Evolutionary conservation across 2,329 filamentous ascomycete genomes (phyloP), one percentile per base, ranked within the genome.

Genomic region (Penicillium brevicompactum): DNA sequence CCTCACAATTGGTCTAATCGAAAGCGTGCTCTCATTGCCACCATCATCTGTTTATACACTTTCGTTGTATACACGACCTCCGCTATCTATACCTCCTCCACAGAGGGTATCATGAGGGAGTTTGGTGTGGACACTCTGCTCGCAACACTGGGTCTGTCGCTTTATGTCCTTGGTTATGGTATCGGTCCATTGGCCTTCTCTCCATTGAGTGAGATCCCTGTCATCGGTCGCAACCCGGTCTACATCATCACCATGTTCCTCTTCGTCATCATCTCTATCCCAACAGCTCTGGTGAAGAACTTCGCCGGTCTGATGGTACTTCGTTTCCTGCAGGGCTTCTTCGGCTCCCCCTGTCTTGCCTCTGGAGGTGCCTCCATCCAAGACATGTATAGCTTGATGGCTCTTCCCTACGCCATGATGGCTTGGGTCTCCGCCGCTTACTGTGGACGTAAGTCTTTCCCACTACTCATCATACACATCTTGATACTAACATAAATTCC

Each of bases 201-300:
- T 0, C 88, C 88, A 0, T 71, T 90, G 41, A 83, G 79, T 46
- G 88, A 91, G 72, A 83, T 90, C 21, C 86, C 87, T 0, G 67
- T 79, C 44, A 81, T 90, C 48, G 88, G 88, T 2, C 80, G 88
- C 6, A 90, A 87, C 63, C 83, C 84, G 0, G 82, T 87, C 5
- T 91, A 91, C 70, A 82, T 88, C 34, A 69, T 83, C 60, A 87
- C 87, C 9, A 87, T 90, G 75, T 82, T 82, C 55, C 75, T 90
- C 27, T 91, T 90, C 68, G 84, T 88, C 46, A 80, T 90, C 57
- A 71, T 91, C 10, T 84, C 82, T 5, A 80, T 90, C 14, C 87
- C 87, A 0, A 84, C 86, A 0, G 84, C 86, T 0, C 69, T 90
- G 0, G 84, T 84, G 3, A 72, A 82, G 43, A 88, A 86, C 73